Evolutionary conservation across 1,284 basidiomycete species (phyloP).

Genomic region (Sanguinoderma infundibulare): DNA sequence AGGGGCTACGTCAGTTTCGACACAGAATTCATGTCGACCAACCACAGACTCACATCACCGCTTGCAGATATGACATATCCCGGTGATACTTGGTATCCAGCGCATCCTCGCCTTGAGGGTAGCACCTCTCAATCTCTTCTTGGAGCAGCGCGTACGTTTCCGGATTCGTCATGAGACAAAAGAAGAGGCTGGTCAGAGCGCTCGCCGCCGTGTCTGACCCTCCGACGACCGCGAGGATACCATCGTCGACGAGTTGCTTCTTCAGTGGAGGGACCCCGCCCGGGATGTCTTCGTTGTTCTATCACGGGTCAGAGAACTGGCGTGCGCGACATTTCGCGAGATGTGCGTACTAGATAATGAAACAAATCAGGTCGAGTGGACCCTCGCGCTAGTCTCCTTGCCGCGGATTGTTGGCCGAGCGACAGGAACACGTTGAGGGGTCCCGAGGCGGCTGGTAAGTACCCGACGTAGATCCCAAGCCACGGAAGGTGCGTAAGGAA

Average conservation of each 20-base stretch:
- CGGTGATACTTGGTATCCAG: conserved; percentile 25
- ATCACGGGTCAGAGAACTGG: conserved; percentile 31
- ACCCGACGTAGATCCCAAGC: conserved; percentile 13
- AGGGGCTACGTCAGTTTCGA: no score
- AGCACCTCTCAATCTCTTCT: conserved; percentile 34
- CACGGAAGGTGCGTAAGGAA: conserved; percentile 23
- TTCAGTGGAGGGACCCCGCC: conserved; percentile 12
- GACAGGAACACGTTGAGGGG: conserved; percentile 7
- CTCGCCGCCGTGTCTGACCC: conserved; percentile 38
- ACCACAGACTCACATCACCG: conserved; percentile 33
- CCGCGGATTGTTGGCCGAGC: conserved; percentile 6
- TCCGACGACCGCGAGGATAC: conserved; percentile 23
- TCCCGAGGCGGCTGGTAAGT: conserved; percentile 10
- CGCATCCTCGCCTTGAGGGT: conserved; percentile 28
- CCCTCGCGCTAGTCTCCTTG: conserved; percentile 8
- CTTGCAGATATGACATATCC: conserved; percentile 36
- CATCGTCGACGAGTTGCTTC: conserved; percentile 17
- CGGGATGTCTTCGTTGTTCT: conserved; percentile 27
- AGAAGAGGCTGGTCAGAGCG: conserved; percentile 27
- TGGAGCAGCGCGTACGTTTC: conserved; percentile 25
- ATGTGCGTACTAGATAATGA: conserved; percentile 22
- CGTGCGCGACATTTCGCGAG: background rate
- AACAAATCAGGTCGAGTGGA: conserved; percentile 25
- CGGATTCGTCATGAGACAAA: conserved; percentile 26
- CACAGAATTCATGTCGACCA: conserved; percentile 25